Evolutionary conservation across 2,329 filamentous ascomycete species (phyloP).

Genomic region (Botrytis byssoidea): DNA sequence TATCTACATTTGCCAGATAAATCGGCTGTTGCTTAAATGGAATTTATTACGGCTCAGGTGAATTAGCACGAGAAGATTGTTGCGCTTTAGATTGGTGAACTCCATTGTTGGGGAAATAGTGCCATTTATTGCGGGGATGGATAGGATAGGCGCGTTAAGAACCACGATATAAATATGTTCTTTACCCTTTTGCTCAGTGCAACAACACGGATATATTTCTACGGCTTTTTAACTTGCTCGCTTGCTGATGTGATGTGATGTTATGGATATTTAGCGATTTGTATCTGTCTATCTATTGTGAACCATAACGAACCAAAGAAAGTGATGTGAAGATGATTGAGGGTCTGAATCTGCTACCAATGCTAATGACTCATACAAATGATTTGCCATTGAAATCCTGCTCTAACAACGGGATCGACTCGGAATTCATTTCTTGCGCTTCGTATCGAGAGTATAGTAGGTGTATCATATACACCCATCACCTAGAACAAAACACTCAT

Average conservation of each 20-base stretch:
- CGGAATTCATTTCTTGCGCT: not conserved
- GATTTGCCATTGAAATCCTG: not conserved
- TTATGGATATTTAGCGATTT: not conserved
- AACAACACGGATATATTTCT: not conserved
- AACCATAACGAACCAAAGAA: not conserved
- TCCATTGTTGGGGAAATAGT: not conserved
- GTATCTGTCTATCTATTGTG: not conserved
- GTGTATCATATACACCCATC: not conserved
- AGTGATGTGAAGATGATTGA: not conserved
- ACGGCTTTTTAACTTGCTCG: not conserved
- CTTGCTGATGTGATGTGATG: not conserved
- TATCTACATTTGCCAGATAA: not conserved
- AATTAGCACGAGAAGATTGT: not conserved
- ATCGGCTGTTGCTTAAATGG: not conserved
- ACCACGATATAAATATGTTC: not conserved
- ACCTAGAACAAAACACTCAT: not conserved
- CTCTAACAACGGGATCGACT: not conserved
- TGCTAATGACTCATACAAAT: not conserved
- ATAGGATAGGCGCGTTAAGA: not conserved
- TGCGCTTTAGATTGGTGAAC: not conserved
- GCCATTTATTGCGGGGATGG: not conserved
- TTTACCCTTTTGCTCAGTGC: not conserved
- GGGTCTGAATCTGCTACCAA: fast-evolving
- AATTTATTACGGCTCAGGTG: not conserved
- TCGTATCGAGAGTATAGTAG: not conserved